Evolutionary conservation across 495 filamentous ascomycete species (phyloP).

Genomic region (Penicillium argentinense): DNA sequence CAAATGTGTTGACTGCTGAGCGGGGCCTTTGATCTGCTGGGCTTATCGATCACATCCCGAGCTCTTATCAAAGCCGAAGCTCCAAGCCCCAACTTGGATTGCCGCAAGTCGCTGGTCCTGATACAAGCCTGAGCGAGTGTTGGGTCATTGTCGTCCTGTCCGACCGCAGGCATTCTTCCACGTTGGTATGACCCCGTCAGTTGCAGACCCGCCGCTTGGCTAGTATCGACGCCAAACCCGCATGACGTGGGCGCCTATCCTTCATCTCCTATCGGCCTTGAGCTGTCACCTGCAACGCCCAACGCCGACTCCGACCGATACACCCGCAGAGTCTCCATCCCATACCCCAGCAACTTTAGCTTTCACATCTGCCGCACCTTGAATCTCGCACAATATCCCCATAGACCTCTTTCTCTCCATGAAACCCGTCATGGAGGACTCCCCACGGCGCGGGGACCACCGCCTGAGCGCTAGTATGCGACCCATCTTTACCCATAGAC

Average conservation of each 20-base stretch:
- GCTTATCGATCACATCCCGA: slow-evolving; percentile 20
- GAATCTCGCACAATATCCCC: background rate
- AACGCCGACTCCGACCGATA: background rate
- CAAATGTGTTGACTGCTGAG: too few relatives aligned
- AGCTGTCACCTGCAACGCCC: slow-evolving; percentile 26
- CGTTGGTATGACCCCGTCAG: slow-evolving; percentile 21
- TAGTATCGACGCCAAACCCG: slow-evolving; percentile 6
- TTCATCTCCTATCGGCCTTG: slow-evolving; percentile 19
- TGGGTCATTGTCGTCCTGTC: slow-evolving; percentile 3
- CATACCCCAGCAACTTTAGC: background rate
- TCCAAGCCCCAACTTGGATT: too few relatives aligned
- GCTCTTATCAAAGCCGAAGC: slow-evolving; percentile 19
- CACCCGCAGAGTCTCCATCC: background rate
- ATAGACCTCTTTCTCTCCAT: slow-evolving; percentile 23
- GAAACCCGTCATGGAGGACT: slow-evolving; percentile 34
- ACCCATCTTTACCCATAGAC: slow-evolving; percentile 41
- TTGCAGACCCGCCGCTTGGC: slow-evolving; percentile 9
- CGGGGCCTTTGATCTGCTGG: slow-evolving; percentile 11
- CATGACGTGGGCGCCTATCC: slow-evolving; percentile 23
- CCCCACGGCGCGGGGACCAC: slow-evolving; percentile 31
- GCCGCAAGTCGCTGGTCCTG: too few relatives aligned
- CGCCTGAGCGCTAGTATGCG: slow-evolving; percentile 37
- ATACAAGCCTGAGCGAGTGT: too few relatives aligned
- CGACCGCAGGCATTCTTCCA: slow-evolving; percentile 9
- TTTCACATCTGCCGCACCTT: too few relatives aligned